Evolutionary conservation across 75 land plant species (phyloP).

Genomic region (Sequoiadendron giganteum): DNA sequence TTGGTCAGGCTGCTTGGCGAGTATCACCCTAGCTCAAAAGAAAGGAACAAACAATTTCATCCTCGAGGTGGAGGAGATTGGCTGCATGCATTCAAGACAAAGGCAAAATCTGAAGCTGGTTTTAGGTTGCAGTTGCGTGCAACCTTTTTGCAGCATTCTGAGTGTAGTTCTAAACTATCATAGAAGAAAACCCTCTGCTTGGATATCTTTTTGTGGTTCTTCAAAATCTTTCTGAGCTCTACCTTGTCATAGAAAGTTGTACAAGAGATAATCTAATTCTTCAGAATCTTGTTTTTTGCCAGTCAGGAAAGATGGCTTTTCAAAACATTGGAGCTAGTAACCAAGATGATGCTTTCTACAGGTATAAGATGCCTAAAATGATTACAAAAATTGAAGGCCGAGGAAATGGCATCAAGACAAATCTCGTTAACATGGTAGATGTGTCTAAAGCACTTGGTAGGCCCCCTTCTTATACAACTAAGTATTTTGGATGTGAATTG

Average conservation of each 20-base stretch:
- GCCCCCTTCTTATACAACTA: constrained; percentile 91
- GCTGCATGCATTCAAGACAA: constrained; percentile 33
- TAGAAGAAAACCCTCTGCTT: too few relatives aligned
- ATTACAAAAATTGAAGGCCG: constrained; percentile 95
- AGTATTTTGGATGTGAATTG: constrained; percentile 95
- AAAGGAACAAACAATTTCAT: constrained; percentile 32
- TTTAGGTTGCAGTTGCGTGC: constrained; percentile 29
- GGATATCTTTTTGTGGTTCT: too few relatives aligned
- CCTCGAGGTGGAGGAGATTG: constrained; percentile 1
- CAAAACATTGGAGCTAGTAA: constrained; percentile 93
- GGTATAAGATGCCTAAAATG: constrained; percentile 47
- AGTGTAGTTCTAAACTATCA: background rate
- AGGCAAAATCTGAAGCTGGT: background rate
- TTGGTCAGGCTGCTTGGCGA: constrained; percentile 77
- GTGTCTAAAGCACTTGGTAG: constrained; percentile 94
- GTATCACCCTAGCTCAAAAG: constrained; percentile 64
- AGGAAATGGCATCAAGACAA: constrained; percentile 98
- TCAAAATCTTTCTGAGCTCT: background rate
- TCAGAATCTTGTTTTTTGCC: background rate
- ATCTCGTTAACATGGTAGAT: constrained; percentile 98
- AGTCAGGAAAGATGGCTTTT: constrained; percentile 69
- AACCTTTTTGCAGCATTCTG: background rate
- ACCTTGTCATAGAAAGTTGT: background rate
- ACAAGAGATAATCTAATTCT: background rate
- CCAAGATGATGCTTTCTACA: constrained; percentile 83